phyloP scores from a whole-genome alignment of 2,329 filamentous ascomycete species.

The Colletotrichum ledebouriae region DNA sequence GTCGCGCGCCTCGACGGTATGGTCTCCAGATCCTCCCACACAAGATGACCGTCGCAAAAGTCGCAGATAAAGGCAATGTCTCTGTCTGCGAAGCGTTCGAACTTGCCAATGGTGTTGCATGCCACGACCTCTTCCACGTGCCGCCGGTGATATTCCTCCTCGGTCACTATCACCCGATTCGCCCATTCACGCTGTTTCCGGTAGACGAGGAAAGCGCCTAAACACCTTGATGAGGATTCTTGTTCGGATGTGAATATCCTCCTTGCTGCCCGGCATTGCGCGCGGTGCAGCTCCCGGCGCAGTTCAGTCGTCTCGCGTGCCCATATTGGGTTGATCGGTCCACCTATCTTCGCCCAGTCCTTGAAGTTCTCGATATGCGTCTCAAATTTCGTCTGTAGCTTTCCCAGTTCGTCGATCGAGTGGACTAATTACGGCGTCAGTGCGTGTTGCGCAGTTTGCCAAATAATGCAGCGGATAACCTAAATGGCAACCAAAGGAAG shows the following conservation, averaged over 20 bases:
- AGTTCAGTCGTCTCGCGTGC: conserved; percentile 64
- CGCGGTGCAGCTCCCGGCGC: conserved; percentile 66
- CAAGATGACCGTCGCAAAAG: conserved; percentile 71
- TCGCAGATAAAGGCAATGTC: conserved; percentile 72
- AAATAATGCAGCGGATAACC: conserved; percentile 1
- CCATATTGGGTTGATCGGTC: conserved; percentile 69
- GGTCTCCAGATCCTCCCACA: conserved; percentile 68
- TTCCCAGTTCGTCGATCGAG: conserved; percentile 64
- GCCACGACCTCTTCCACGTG: conserved; percentile 63
- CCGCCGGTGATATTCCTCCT: conserved; percentile 54
- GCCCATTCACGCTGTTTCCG: conserved; percentile 60
- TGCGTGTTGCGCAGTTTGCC: not conserved
- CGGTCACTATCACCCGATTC: conserved; percentile 44
- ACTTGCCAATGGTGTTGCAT: conserved; percentile 67
- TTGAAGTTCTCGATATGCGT: conserved; percentile 64
- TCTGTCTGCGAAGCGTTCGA: conserved; percentile 66
- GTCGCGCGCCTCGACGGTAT: conserved; percentile 61
- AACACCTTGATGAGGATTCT: conserved; percentile 62
- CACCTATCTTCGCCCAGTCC: conserved; percentile 68
- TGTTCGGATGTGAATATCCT: conserved; percentile 68
- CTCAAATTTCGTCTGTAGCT: conserved; percentile 60
- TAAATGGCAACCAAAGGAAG: conserved; percentile 5
- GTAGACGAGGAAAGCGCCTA: conserved; percentile 69
- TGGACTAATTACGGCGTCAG: conserved; percentile 56
- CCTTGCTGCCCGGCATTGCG: conserved; percentile 69